Evolutionary conservation across 345 rosid species (phyloP), one percentile per base, ranked within the genome.

Genomic region (Linum usitatissimum): DNA sequence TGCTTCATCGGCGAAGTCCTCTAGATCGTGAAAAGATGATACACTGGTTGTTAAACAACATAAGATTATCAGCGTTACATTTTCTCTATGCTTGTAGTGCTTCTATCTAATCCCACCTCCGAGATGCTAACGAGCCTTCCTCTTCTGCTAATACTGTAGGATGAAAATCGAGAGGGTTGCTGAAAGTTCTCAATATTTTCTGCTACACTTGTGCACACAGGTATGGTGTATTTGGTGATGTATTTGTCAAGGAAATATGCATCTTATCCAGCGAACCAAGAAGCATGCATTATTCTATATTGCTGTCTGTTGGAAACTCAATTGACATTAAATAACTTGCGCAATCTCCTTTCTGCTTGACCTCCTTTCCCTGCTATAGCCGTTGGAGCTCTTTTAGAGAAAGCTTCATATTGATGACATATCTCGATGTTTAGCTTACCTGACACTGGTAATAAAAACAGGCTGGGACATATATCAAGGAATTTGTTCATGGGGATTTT

Each of bases 381-480:
- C 51, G 10, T 21, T 6, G 60, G 23, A 57, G 12, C 28, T 18
- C 20, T 9, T n/a, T 56, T 28, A 56, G 23, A 9, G 12, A 23
- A 23, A 23, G 17, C 31, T 23, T 8, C 9, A 36, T 23, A 4
- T 30, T 15, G 30, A 45, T 51, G 65, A 48, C 65, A 60, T 38
- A 15, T 45, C 17, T 45, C 4, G 3, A 15, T 45, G 51, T 10
- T 45, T 10, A 45, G 51, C 15, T 45, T 45, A 45, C 14, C 51
- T 15, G 51, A 15, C 4, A 12, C 17, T 10, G 0, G 15, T 64
- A 45, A 63, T 60, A 57, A 68, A 34, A 68, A 75, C 83, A 93
- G 98, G 98, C 98, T 70, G 98, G 97, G 60, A 93, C 99, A 21
- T 87, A 84, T 61, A 90, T 93, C 64, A 90, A 93, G 84, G 99